Percentiles rank a stretch among this genome's conserved stretches.
Evolutionary conservation across 2,329 filamentous ascomycete species (phyloP).

Genomic region (Coleophoma crateriformis): DNA sequence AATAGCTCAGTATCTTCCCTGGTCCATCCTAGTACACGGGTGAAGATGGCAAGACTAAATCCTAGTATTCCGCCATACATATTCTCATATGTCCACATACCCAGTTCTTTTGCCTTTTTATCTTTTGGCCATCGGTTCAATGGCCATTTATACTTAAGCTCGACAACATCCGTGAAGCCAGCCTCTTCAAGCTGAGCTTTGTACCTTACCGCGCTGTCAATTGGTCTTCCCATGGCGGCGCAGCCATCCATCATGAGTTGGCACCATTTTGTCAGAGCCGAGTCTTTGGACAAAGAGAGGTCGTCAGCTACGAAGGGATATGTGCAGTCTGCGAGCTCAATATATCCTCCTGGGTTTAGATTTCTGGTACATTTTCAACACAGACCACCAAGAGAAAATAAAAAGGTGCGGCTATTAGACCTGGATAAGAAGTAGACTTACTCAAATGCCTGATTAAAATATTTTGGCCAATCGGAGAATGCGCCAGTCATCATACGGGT

Average conservation of each 20-base stretch:
- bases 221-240: not conserved
- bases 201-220: not conserved
- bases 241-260: not conserved
- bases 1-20: not conserved
- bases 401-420: not conserved
- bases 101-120: not conserved
- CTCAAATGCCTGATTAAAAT: conserved; percentile 2
- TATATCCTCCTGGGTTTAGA: not conserved
- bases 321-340: not conserved
- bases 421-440: not conserved
- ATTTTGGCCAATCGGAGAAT: conserved; percentile 2
- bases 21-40: not conserved
- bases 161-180: not conserved
- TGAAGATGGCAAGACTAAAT: not conserved
- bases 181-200: not conserved
- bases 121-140: not conserved
- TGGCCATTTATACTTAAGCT: not conserved
- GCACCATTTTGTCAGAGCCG: not conserved
- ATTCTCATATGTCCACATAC: not conserved
- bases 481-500: conserved; percentile 27
- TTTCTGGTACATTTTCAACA: not conserved
- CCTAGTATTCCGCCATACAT: not conserved
- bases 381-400: not conserved
- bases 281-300: not conserved
- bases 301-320: not conserved